These are phyloP conservation scores for Diaporthe velutina DNA, from an alignment of 2,329 filamentous ascomycete species.

Conservation along the genomic window DNA sequence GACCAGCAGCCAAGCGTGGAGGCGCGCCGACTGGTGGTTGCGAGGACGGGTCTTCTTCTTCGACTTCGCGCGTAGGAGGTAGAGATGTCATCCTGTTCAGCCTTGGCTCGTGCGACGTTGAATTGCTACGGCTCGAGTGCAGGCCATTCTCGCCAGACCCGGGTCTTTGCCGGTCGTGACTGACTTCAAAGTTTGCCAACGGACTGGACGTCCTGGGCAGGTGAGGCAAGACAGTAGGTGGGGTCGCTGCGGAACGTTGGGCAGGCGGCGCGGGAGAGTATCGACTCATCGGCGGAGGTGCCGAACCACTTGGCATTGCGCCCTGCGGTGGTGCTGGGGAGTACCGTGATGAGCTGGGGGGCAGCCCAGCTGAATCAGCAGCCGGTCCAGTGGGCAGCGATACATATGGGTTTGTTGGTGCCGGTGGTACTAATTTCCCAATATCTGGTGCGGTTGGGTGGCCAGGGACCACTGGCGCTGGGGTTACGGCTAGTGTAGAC, in stretches of 20 bases:
- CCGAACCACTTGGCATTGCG: constrained; percentile 52
- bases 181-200: constrained; percentile 72
- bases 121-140: constrained; percentile 63
- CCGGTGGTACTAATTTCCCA: constrained; percentile 64
- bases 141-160: constrained; percentile 54
- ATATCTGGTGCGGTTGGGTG: constrained; percentile 47
- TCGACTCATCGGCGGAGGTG: constrained; percentile 55
- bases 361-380: constrained; percentile 44
- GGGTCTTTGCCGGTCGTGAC: constrained; percentile 54
- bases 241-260: constrained; percentile 53
- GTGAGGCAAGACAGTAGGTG: constrained; percentile 65
- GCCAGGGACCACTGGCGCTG: constrained; percentile 37
- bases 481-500: constrained; percentile 40
- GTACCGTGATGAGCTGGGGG: constrained; percentile 63
- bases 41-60: constrained; percentile 64
- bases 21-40: constrained; percentile 40
- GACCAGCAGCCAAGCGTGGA: constrained; percentile 42
- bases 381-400: constrained; percentile 52
- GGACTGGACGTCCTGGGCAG: constrained; percentile 76
- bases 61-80: constrained; percentile 72
- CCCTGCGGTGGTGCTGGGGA: constrained; percentile 68
- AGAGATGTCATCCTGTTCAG: constrained; percentile 69
- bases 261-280: constrained; percentile 66
- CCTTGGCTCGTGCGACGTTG: constrained; percentile 66
- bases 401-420: constrained; percentile 67